Percentiles rank a stretch among this genome's conserved stretches.
Conservation (phyloP, 1,284 basidiomycete species). For the Erythrobasidium hasegawianum region DNA sequence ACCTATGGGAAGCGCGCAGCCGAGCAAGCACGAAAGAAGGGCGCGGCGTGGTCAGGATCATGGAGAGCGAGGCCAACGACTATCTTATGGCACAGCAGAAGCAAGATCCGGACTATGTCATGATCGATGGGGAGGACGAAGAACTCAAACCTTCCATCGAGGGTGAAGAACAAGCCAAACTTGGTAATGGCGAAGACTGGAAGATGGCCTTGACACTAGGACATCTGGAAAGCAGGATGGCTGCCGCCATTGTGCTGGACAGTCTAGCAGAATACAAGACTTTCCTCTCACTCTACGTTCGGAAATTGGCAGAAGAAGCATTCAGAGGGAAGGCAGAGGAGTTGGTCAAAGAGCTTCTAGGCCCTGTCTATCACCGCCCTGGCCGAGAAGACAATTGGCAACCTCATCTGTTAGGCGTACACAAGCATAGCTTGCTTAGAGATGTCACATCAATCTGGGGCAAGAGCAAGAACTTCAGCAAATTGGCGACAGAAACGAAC, state of each 20-base stretch:
- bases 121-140: conserved; percentile 20
- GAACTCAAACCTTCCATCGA: conserved; percentile 17
- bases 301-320: conserved; percentile 76
- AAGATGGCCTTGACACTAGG: conserved; percentile 69
- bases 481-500: conserved; percentile 24
- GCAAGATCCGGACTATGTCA: not conserved
- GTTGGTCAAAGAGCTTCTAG: conserved; percentile 76
- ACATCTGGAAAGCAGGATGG: conserved; percentile 74
- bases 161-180: conserved; percentile 33
- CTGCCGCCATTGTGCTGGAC: conserved; percentile 68
- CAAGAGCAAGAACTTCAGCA: conserved; percentile 47
- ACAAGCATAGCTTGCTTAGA: conserved; percentile 71
- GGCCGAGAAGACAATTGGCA: conserved; percentile 60
- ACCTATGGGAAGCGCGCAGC: conserved; percentile 68
- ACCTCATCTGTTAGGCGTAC: conserved; percentile 62
- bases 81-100: conserved; percentile 1
- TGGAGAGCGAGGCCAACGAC: conserved; percentile 43
- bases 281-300: conserved; percentile 69
- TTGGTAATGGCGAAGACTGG: conserved; percentile 61
- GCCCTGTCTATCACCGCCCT: conserved; percentile 77
- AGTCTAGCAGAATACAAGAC: conserved; percentile 70
- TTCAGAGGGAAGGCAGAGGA: conserved; percentile 81
- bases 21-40: conserved; percentile 49
- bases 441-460: conserved; percentile 74
- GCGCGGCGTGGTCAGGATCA: conserved; percentile 42